phyloP scores from a whole-genome alignment of 306 rosid species.

The Chamaecrista fasciculata region DNA sequence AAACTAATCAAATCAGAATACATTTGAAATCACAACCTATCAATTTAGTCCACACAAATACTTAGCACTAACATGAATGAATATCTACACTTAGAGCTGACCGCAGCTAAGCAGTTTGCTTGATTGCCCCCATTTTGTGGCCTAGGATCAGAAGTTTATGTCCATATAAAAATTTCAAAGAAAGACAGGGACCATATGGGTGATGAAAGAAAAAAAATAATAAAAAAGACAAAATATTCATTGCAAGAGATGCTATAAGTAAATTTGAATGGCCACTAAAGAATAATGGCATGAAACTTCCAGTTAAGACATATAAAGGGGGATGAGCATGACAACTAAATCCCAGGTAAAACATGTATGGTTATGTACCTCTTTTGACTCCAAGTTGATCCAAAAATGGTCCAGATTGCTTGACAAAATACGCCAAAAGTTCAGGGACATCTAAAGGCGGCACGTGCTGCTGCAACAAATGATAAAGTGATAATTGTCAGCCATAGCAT shows the following conservation, averaged over 20 bases:
- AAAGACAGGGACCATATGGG: not conserved
- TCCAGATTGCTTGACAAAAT: constrained; percentile 80
- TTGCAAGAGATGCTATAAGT: not conserved
- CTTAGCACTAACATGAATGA: not conserved
- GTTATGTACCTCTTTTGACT: constrained; percentile 57
- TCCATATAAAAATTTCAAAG: not conserved
- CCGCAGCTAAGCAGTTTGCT: not conserved
- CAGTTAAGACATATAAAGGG: constrained; percentile 7
- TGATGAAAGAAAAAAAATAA: constrained; percentile 2
- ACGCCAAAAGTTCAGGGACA: constrained; percentile 86
- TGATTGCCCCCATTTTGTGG: not conserved
- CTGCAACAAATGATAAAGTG: constrained; percentile 39
- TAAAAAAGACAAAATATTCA: not conserved
- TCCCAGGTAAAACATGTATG: constrained; percentile 3
- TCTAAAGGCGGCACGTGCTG: constrained; percentile 91
- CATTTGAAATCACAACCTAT: constrained; percentile 14
- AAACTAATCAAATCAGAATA: not conserved
- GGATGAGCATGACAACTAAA: constrained; percentile 16
- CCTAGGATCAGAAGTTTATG: not conserved
- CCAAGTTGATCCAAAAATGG: constrained; percentile 94
- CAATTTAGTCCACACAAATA: constrained; percentile 1
- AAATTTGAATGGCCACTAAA: not conserved
- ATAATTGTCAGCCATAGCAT: constrained; percentile 27
- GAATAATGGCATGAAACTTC: constrained; percentile 1
- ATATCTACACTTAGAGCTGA: not conserved